A percentile compares a stretch with the other conserved stretches of the same genome.
phyloP scores from a whole-genome alignment of 2,329 filamentous ascomycete species.

The Chaetomiaceae sp. region DNA sequence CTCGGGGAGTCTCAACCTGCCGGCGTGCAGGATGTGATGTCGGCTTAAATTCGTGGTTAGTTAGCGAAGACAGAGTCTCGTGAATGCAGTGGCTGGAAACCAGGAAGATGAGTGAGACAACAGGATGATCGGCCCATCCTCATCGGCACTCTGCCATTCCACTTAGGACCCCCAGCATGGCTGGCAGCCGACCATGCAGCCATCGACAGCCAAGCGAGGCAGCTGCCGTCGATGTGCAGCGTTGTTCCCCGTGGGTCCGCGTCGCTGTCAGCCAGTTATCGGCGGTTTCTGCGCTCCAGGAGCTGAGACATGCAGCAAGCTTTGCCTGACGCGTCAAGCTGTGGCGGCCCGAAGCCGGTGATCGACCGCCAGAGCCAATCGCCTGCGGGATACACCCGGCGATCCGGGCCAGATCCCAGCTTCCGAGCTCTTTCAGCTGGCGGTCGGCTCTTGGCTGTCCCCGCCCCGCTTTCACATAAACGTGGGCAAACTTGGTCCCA shows the following conservation, averaged over 20 bases:
- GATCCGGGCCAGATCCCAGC: background rate
- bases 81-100: conserved; percentile 6
- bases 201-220: conserved; percentile 5
- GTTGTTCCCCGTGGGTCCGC: background rate
- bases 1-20: too few species aligned
- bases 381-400: background rate
- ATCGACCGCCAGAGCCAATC: conserved; percentile 4
- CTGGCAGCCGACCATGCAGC: background rate
- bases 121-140: too few species aligned
- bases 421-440: too few species aligned
- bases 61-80: too few species aligned
- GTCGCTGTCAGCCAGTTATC: conserved; percentile 5
- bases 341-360: conserved; percentile 13
- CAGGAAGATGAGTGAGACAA: background rate
- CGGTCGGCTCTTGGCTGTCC: too few species aligned
- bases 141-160: too few species aligned
- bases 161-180: background rate
- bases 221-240: background rate
- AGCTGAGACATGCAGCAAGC: conserved; percentile 14
- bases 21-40: too few species aligned
- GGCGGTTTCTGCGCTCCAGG: background rate
- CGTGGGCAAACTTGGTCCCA: too few species aligned
- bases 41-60: too few species aligned
- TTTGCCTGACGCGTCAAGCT: background rate
- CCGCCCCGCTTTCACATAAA: too few species aligned